Base-by-base conservation (phyloP, 2,329 filamentous ascomycete genomes). In the Xenosphaeropsis pyriputrescens region DNA sequence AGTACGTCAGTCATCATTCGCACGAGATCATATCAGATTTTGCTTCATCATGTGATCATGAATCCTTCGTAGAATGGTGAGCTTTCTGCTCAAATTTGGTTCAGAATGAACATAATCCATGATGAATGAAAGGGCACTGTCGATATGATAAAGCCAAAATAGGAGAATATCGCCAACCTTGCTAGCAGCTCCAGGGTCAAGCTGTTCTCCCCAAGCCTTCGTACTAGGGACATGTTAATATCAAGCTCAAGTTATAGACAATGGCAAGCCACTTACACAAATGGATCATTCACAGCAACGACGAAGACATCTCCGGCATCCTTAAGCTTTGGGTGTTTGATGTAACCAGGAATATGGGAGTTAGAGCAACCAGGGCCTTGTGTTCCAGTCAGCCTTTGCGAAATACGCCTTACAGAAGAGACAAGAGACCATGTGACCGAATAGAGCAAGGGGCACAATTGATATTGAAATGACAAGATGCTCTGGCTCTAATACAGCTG, bases 281-380 rank as follows among this genome's bases (percentile, higher is more conserved):
- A 95, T 15, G 86, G 75, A 57, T 96, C 89, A 57, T 96, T 96
- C 55, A 95, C 88, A 13, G 83, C 78, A 40, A 96, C 76, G 31
- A 96, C 85, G 53, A 93, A 93, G 34, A 94, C 83, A 52, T 81
- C 69, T 35, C 86, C 88, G 19, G 83, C 85, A 43, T 79, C 68
- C 63, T 83, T 83, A 49, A 93, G 69, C 57, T 79, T 75, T 39
- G 79, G 70, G 55, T 85, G 81, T 54, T 75, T 77, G 59, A 95
- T 80, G 63, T 86, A 96, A 39, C 83, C 82, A 1, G 89, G 89
- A 34, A 96, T 68, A 56, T 96, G 89, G 35, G 63, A 67, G 46
- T 71, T 68, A 14, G 73, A 77, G 63, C 77, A 82, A 9, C 68
- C 62, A 30, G 76, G 75, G 51, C 67, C 68, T 68, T 32, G 22